Conservation (phyloP, 2,329 filamentous ascomycete genomes). For the Diaporthe longicolla region DNA sequence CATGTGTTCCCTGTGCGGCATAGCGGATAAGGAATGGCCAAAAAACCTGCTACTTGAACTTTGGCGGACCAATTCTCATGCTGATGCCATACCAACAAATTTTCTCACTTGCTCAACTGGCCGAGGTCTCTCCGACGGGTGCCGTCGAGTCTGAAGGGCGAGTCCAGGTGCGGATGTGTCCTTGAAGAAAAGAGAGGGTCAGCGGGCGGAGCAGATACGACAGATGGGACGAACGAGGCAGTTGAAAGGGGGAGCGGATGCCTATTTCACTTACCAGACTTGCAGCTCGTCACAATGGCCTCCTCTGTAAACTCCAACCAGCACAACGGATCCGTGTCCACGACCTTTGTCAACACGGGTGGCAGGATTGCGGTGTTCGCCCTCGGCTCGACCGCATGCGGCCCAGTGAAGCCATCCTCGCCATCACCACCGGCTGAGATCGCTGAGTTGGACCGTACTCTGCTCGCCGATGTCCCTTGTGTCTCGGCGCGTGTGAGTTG, state of each 20-base stretch:
- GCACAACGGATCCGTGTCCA: constrained; percentile 88
- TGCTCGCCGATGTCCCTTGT: constrained; percentile 70
- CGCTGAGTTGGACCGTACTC: constrained; percentile 80
- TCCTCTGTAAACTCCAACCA: constrained; percentile 96
- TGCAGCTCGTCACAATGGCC: constrained; percentile 92
- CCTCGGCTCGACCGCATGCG: constrained; percentile 88
- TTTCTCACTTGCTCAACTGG: constrained; percentile 23
- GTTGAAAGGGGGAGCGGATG: neutral
- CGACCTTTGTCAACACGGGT: constrained; percentile 88
- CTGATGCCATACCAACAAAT: constrained; percentile 30
- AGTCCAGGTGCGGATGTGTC: constrained; percentile 60
- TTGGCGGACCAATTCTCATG: constrained; percentile 19
- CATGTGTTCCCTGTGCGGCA: constrained; percentile 18
- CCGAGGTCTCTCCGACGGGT: constrained; percentile 44
- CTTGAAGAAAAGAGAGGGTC: constrained; percentile 45
- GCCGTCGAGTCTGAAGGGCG: constrained; percentile 56
- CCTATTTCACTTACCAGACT: constrained; percentile 76
- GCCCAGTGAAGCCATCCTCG: constrained; percentile 62
- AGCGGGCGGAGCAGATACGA: constrained; percentile 22
- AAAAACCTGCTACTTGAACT: constrained; percentile 1
- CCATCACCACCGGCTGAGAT: constrained; percentile 62
- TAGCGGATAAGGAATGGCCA: constrained; percentile 16
- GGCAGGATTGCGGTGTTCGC: constrained; percentile 87
- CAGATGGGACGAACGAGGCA: neutral
- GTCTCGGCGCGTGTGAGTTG: constrained; percentile 72